Percentiles rank a stretch among this genome's conserved stretches.
Conservation (phyloP, 2,329 filamentous ascomycete genomes). For the Xylogone sp. region DNA sequence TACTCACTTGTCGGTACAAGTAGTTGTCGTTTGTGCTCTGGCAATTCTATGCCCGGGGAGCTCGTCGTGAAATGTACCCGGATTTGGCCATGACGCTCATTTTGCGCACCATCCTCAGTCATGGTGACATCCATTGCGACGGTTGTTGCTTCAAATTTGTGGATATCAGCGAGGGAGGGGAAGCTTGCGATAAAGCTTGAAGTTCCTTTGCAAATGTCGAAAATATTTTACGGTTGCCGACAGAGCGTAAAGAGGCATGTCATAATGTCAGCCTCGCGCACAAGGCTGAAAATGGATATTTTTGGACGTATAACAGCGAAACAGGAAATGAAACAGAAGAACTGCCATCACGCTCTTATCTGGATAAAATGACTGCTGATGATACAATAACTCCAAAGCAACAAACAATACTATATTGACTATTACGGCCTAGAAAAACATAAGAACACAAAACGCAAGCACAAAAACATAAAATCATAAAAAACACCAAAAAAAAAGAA, state of each 20-base stretch:
- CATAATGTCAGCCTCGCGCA: not conserved
- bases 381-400: too few species aligned
- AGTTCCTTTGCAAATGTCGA: not conserved
- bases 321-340: too few species aligned
- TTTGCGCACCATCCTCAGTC: slow-evolving; percentile 7
- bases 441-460: too few species aligned
- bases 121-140: slow-evolving; percentile 14
- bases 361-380: too few species aligned
- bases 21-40: slow-evolving; percentile 57
- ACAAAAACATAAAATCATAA: too few species aligned
- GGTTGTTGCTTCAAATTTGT: not conserved
- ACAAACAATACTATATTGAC: too few species aligned
- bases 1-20: slow-evolving; percentile 56
- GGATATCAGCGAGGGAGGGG: not conserved
- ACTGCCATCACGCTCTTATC: too few species aligned
- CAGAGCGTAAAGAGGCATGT: not conserved
- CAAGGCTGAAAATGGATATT: not conserved
- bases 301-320: too few species aligned
- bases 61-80: slow-evolving; percentile 66
- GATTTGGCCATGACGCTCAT: slow-evolving; percentile 44
- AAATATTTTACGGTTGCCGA: not conserved
- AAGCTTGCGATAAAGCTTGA: not conserved
- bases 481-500: too few species aligned
- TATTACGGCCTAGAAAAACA: too few species aligned
- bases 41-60: slow-evolving; percentile 57